phyloP scores from a whole-genome alignment of 371 early-diverging fungal species.

The Massospora cicadina region DNA sequence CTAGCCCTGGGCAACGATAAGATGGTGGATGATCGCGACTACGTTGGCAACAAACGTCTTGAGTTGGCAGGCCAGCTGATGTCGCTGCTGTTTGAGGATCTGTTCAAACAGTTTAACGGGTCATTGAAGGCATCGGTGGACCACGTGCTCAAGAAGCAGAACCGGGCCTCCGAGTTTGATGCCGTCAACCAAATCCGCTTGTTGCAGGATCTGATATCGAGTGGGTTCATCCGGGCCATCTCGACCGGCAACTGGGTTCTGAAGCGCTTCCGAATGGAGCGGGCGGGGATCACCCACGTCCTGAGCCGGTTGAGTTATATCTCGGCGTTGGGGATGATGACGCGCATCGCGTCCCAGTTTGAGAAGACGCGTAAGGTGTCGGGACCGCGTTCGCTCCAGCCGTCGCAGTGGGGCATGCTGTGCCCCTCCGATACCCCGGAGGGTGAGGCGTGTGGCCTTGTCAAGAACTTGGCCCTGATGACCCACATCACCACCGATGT shows the following conservation, averaged over 20 bases:
- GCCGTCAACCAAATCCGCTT: slow-evolving; percentile 67
- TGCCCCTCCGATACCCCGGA: slow-evolving; percentile 99
- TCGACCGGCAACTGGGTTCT: slow-evolving; percentile 99
- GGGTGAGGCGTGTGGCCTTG: slow-evolving; percentile 99
- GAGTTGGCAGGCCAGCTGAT: slow-evolving; percentile 99
- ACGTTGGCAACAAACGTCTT: slow-evolving; percentile 99
- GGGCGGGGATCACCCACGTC: slow-evolving; percentile 98
- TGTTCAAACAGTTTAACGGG: slow-evolving; percentile 93
- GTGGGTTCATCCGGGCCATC: slow-evolving; percentile 91
- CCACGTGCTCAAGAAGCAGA: slow-evolving; percentile 82
- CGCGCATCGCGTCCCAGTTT: slow-evolving; percentile 96
- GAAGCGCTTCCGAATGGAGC: slow-evolving; percentile 99
- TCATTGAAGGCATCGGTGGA: slow-evolving; percentile 85
- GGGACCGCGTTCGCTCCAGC: slow-evolving; percentile 94
- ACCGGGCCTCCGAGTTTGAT: slow-evolving; percentile 91
- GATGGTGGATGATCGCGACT: slow-evolving; percentile 97
- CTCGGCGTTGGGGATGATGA: slow-evolving; percentile 98
- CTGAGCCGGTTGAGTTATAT: slow-evolving; percentile 93
- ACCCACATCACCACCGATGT: slow-evolving; percentile 97
- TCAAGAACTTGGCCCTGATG: slow-evolving; percentile 98
- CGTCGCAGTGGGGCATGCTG: slow-evolving; percentile 98
- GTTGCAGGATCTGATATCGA: slow-evolving; percentile 85
- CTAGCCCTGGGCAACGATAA: slow-evolving; percentile 67
- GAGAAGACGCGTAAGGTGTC: slow-evolving; percentile 99
- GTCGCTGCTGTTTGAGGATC: slow-evolving; percentile 97